Percentiles rank a stretch among this genome's conserved stretches.
Conservation (phyloP, 2,329 filamentous ascomycete genomes). For the Cladosporium sphaerospermum region DNA sequence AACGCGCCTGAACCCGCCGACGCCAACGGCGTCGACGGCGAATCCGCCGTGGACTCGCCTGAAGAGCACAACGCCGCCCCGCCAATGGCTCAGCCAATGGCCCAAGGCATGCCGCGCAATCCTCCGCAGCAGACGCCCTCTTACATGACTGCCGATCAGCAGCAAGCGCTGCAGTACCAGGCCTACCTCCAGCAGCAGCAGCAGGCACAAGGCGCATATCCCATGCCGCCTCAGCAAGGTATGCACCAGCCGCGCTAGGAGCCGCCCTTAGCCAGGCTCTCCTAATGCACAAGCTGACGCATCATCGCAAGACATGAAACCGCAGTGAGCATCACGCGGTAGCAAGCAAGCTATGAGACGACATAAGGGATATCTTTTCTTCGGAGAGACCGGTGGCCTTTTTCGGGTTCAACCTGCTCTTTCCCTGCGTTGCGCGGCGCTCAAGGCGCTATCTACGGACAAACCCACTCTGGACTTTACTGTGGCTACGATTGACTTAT, state of each 20-base stretch:
- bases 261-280: constrained; percentile 11
- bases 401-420: neutral
- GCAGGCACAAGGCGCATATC: constrained; percentile 30
- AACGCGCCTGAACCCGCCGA: constrained; percentile 90
- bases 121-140: constrained; percentile 23
- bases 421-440: constrained; percentile 2
- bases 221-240: constrained; percentile 32
- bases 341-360: constrained; percentile 5
- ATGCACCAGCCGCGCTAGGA: constrained; percentile 28
- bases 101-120: constrained; percentile 26
- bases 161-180: constrained; percentile 35
- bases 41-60: constrained; percentile 68
- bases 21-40: constrained; percentile 52
- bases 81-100: constrained; percentile 31
- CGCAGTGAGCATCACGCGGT: constrained; percentile 8
- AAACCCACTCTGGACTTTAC: constrained; percentile 4
- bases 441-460: constrained; percentile 6
- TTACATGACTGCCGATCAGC: constrained; percentile 34
- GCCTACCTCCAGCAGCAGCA: constrained; percentile 35
- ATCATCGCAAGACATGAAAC: constrained; percentile 11
- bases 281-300: constrained; percentile 12
- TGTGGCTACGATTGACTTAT: constrained; percentile 6
- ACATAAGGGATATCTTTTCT: constrained; percentile 8
- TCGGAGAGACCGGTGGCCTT: constrained; percentile 1
- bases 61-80: constrained; percentile 66